phyloP scores from a whole-genome alignment of 1,139 yeast genomes.

The Spathaspora sp. region DNA sequence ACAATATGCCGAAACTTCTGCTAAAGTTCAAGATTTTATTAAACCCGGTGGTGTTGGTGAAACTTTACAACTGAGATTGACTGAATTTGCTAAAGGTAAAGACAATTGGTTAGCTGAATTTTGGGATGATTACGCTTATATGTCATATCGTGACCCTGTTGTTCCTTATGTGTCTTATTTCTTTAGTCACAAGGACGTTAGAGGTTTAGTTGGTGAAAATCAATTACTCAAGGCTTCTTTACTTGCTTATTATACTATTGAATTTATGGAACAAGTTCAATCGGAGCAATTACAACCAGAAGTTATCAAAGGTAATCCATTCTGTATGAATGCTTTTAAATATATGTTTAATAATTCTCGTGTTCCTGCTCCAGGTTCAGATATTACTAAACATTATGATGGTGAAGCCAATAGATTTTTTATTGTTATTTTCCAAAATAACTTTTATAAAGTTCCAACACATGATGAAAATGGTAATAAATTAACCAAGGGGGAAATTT shows the following conservation, averaged over 20 bases:
- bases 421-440: constrained; percentile 71
- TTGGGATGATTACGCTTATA: constrained; percentile 95
- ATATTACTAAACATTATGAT: constrained; percentile 52
- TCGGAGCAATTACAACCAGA: constrained; percentile 72
- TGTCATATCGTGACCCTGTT: constrained; percentile 89
- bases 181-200: constrained; percentile 73
- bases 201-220: constrained; percentile 57
- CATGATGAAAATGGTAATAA: constrained; percentile 56
- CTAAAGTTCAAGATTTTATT: constrained; percentile 65
- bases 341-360: constrained; percentile 91
- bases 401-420: constrained; percentile 65
- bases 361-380: constrained; percentile 63
- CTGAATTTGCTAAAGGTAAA: constrained; percentile 55
- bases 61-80: constrained; percentile 64
- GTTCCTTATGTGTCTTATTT: constrained; percentile 93
- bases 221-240: constrained; percentile 75
- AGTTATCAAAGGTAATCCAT: constrained; percentile 75
- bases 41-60: constrained; percentile 57
- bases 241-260: constrained; percentile 54
- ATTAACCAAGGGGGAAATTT: constrained; percentile 61
- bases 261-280: constrained; percentile 56
- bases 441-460: constrained; percentile 79
- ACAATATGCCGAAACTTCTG: constrained; percentile 57
- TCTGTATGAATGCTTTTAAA: constrained; percentile 91
- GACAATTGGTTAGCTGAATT: constrained; percentile 90